A percentile compares a stretch with the other conserved stretches of the same genome.
phyloP scores from a whole-genome alignment of 139 green algal genomes.

The Chlorella ohadii region DNA sequence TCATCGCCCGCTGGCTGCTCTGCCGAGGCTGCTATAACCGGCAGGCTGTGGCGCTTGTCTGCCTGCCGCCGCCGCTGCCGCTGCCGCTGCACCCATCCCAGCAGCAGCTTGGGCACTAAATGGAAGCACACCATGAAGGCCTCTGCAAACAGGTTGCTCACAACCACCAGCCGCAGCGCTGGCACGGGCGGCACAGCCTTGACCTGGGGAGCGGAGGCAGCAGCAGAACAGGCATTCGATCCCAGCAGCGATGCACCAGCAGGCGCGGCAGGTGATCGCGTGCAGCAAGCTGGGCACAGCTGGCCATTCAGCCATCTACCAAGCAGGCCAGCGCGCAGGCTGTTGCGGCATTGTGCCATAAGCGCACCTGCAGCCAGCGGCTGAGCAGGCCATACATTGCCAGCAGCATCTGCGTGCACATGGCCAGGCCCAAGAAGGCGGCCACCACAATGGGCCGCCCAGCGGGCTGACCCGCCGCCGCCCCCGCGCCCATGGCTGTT shows the following conservation, averaged over 20 bases:
- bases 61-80: neutral
- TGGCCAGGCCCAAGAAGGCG: neutral
- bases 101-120: neutral
- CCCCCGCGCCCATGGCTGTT: no score
- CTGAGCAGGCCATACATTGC: constrained; percentile 24
- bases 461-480: neutral
- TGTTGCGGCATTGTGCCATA: neutral
- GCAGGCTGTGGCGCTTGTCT: neutral
- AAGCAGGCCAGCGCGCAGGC: neutral
- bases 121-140: constrained; percentile 13
- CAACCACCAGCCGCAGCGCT: constrained; percentile 18
- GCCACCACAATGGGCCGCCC: neutral
- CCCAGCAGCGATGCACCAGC: neutral
- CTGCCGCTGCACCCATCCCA: neutral
- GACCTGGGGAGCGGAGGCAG: neutral
- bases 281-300: neutral
- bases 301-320: neutral
- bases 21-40: neutral
- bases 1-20: neutral
- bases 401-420: constrained; percentile 6
- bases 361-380: constrained; percentile 1
- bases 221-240: no score
- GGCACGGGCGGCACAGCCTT: neutral
- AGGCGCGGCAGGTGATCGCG: no score
- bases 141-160: constrained; percentile 26